Percentiles rank a stretch among this genome's conserved stretches.
These are phyloP conservation scores for Pythium pyrilobum DNA, from an alignment of 352 stramenopile genomes.

Conservation along the genomic window DNA sequence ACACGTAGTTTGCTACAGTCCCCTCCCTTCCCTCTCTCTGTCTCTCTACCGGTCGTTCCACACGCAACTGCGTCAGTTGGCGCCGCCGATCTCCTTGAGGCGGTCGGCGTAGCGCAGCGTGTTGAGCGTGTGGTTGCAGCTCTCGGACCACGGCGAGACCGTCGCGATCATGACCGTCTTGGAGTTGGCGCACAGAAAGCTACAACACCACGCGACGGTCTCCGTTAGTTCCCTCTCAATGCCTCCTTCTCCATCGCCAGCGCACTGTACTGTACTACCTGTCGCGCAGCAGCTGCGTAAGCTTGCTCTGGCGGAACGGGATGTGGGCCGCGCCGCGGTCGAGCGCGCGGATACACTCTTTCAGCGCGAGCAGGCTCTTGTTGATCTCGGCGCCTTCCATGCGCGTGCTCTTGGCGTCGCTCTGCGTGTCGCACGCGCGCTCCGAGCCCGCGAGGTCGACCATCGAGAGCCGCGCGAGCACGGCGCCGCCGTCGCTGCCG, in stretches of 20 bases:
- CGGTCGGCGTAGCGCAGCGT: constrained; percentile 95
- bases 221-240: not conserved
- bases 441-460: constrained; percentile 95
- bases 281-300: constrained; percentile 91
- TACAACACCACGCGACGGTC: constrained; percentile 1
- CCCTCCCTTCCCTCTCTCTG: too few species aligned
- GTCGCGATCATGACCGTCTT: constrained; percentile 95
- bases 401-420: constrained; percentile 74
- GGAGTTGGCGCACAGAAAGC: constrained; percentile 90
- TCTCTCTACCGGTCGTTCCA: too few species aligned
- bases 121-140: constrained; percentile 95
- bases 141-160: constrained; percentile 90
- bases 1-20: too few species aligned
- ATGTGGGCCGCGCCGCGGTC: constrained; percentile 85
- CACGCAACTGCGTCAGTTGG: not conserved
- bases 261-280: constrained; percentile 19
- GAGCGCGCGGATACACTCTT: constrained; percentile 96
- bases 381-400: constrained; percentile 97
- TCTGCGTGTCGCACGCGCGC: constrained; percentile 91
- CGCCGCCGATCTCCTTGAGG: constrained; percentile 88
- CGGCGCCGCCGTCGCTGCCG: not conserved
- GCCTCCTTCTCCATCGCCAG: not conserved
- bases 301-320: constrained; percentile 93
- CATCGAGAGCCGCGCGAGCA: constrained; percentile 52
- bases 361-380: constrained; percentile 94